These are phyloP conservation scores for Neurospora terricola DNA, from an alignment of 495 filamentous ascomycete species.

Conservation along the genomic window DNA sequence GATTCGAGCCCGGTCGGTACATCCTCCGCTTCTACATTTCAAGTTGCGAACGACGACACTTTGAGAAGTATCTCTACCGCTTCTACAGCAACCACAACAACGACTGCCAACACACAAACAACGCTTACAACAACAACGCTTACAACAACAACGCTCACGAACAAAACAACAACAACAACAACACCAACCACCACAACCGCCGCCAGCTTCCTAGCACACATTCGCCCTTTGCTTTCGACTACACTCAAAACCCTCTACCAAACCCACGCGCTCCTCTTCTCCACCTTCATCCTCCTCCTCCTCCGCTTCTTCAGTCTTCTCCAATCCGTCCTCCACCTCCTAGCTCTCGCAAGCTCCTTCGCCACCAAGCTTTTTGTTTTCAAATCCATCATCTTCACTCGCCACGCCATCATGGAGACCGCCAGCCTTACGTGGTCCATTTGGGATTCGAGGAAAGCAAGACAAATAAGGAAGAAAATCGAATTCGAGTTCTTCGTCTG, in stretches of 20 bases:
- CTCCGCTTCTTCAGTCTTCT: neutral
- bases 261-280: neutral
- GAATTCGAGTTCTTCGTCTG: constrained; percentile 34
- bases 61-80: neutral
- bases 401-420: neutral
- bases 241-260: neutral
- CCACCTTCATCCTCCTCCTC: neutral
- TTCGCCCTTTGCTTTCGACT: too few species aligned
- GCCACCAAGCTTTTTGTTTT: too few species aligned
- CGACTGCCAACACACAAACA: neutral
- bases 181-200: neutral
- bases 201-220: neutral
- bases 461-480: constrained; percentile 28
- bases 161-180: neutral
- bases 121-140: neutral
- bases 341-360: too few species aligned
- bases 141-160: neutral
- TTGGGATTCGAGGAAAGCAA: constrained; percentile 24
- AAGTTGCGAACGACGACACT: neutral
- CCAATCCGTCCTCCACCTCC: too few species aligned
- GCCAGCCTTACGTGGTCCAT: constrained; percentile 1
- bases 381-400: too few species aligned
- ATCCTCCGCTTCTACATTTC: neutral
- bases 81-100: neutral
- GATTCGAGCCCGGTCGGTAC: neutral